Percentiles rank a stretch among this genome's conserved stretches.
Evolutionary conservation across 345 rosid genomes (phyloP).

Genomic region (Atalantia buxifolia): DNA sequence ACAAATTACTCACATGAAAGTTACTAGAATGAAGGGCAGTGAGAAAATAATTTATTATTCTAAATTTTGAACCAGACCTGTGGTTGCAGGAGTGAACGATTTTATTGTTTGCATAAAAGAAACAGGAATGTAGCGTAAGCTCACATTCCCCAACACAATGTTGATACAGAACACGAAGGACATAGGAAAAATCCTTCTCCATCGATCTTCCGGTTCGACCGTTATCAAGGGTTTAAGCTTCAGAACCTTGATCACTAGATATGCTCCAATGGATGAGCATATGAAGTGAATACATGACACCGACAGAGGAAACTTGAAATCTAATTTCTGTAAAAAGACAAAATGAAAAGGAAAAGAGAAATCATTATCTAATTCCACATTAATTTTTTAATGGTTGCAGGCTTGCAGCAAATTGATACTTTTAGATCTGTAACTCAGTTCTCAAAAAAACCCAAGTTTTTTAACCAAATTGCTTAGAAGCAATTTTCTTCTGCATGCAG

Average conservation of each 20-base stretch:
- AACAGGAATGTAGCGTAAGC: conserved; percentile 94
- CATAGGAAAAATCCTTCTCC: conserved; percentile 98
- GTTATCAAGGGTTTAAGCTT: conserved; percentile 85
- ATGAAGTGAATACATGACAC: conserved; percentile 96
- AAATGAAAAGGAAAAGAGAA: background rate
- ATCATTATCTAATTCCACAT: background rate
- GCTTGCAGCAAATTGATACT: background rate
- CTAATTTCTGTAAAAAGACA: conserved; percentile 61
- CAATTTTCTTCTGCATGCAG: background rate
- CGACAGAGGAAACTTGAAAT: conserved; percentile 94
- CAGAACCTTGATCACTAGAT: conserved; percentile 77
- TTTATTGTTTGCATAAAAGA: conserved; percentile 99
- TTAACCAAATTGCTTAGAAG: background rate
- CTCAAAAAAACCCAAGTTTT: background rate
- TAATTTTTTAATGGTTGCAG: too few relatives aligned
- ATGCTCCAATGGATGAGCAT: conserved; percentile 96
- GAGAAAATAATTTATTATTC: background rate
- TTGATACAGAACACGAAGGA: conserved; percentile 95
- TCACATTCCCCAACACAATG: conserved; percentile 94
- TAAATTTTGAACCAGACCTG: conserved; percentile 49
- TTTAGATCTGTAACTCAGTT: conserved; percentile 7
- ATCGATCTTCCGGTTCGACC: conserved; percentile 91
- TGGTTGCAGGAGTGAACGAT: conserved; percentile 99
- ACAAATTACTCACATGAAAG: background rate
- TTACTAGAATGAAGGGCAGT: background rate